phyloP scores from a whole-genome alignment of 805 yeast species.

The Vanderwaltozyma polyspora region DNA sequence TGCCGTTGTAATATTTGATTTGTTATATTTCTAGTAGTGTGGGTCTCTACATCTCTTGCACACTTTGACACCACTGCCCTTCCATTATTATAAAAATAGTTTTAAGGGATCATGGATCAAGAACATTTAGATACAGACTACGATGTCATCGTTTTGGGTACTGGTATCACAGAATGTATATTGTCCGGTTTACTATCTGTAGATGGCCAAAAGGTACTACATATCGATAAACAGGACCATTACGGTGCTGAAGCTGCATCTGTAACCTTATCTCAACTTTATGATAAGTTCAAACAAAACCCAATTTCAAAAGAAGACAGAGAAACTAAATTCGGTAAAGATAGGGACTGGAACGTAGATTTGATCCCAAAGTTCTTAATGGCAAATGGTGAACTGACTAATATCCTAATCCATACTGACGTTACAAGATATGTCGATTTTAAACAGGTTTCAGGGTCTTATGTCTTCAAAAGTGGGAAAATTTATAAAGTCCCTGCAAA shows the following conservation, averaged over 20 bases:
- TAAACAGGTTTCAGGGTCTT: conserved; percentile 92
- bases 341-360: conserved; percentile 96
- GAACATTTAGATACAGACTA: conserved; percentile 80
- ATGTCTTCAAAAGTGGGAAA: conserved; percentile 75
- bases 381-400: conserved; percentile 96
- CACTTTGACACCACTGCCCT: too few relatives aligned
- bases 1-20: too few relatives aligned
- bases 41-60: too few relatives aligned
- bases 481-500: conserved; percentile 93
- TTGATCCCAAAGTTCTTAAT: conserved; percentile 91
- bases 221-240: conserved; percentile 91
- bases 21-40: too few relatives aligned
- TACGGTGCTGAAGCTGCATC: conserved; percentile 92
- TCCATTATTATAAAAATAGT: too few relatives aligned
- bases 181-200: conserved; percentile 88
- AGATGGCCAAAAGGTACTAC: conserved; percentile 96
- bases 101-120: conserved; percentile 10
- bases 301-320: conserved; percentile 55
- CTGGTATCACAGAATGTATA: conserved; percentile 94
- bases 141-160: conserved; percentile 92
- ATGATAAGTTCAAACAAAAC: conserved; percentile 76
- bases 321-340: conserved; percentile 68
- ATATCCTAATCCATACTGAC: conserved; percentile 88
- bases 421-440: conserved; percentile 94
- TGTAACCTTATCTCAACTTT: conserved; percentile 55